Percentiles rank a stretch among this genome's conserved stretches.
Evolutionary conservation across 306 rosid species (phyloP).

Genomic region (Lathyrus sativus): DNA sequence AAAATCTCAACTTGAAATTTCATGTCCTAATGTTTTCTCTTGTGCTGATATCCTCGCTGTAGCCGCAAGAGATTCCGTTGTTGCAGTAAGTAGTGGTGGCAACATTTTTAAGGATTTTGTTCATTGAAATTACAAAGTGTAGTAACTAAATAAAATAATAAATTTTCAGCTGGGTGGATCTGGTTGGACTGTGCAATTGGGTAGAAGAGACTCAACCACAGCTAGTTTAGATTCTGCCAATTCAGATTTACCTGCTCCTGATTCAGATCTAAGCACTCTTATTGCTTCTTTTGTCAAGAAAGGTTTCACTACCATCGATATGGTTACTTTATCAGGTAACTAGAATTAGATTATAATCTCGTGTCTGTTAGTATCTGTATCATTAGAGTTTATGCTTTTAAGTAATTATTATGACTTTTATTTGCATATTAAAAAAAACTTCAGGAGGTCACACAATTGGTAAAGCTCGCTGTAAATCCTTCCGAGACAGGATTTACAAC

Average conservation of each 20-base stretch:
- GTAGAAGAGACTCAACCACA: constrained; percentile 73
- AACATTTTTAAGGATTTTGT: too few species aligned
- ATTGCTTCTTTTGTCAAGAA: constrained; percentile 55
- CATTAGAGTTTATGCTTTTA: too few species aligned
- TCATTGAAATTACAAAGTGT: too few species aligned
- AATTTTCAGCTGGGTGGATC: constrained; percentile 55
- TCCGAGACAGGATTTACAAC: constrained; percentile 55
- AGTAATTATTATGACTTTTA: too few species aligned
- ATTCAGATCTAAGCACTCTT: constrained; percentile 43
- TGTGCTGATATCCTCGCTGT: constrained; percentile 66
- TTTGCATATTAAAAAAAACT: background rate
- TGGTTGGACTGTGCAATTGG: constrained; percentile 55
- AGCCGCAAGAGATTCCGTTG: constrained; percentile 69
- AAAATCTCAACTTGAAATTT: constrained; percentile 49
- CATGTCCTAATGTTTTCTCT: constrained; percentile 55
- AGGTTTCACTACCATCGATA: constrained; percentile 52
- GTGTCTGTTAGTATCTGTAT: too few species aligned
- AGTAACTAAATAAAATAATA: background rate
- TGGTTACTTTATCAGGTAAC: constrained; percentile 68
- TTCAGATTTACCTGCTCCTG: constrained; percentile 52
- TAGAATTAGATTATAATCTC: too few species aligned
- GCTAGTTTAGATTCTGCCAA: constrained; percentile 58
- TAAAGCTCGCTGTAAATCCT: constrained; percentile 46
- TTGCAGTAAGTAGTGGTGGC: constrained; percentile 44
- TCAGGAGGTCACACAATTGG: constrained; percentile 75